Evolutionary conservation across 2,329 filamentous ascomycete genomes (phyloP), one percentile per base, ranked within the genome.

Genomic region (Akanthomyces dipterigenus): DNA sequence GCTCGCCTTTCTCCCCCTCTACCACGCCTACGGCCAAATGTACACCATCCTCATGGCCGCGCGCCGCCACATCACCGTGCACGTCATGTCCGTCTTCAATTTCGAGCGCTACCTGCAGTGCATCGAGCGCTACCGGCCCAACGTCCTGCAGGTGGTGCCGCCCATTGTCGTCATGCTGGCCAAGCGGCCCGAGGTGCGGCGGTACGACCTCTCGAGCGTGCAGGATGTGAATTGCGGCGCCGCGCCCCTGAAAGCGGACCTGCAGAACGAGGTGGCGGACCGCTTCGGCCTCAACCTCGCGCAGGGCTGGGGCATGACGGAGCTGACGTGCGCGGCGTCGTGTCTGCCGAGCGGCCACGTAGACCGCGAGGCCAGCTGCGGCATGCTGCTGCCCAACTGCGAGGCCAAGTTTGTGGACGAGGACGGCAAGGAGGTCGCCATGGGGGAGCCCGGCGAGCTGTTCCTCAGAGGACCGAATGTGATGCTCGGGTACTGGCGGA

Each of bases 1-100:
- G 77, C 66, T 82, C 31, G 79, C 84, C 53, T 88, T 89, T 69
- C 73, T 90, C 14, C 88, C 88, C 0, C 82, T 88, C 69, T 88
- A 86, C 67, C 84, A 87, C 67, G 83, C 82, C 7, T 84, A 82
- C 64, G 80, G 80, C 2, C 83, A 86, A 68, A 74, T 82, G 3
- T 77, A 78, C 60, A 80, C 80, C 61, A 80, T 79, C 62, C 70
- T 83, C 31, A 75, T 78, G 65, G 76, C 77, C 0, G 69, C 75
- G 14, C 77, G 74, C 64, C 71, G 77, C 31, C 69, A 72, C 2
- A 70, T 80, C 0, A 78, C 80, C 0, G 75, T 83, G 12, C 85
- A 84, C 66, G 71, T 85, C 63, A 85, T 87, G 82, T 62, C 79
- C 72, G 68, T 84, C 75, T 80, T 80, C 68, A 75, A 80, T 24